phyloP scores from a whole-genome alignment of 2,329 filamentous ascomycete species.

The Corinectria fuckeliana region DNA sequence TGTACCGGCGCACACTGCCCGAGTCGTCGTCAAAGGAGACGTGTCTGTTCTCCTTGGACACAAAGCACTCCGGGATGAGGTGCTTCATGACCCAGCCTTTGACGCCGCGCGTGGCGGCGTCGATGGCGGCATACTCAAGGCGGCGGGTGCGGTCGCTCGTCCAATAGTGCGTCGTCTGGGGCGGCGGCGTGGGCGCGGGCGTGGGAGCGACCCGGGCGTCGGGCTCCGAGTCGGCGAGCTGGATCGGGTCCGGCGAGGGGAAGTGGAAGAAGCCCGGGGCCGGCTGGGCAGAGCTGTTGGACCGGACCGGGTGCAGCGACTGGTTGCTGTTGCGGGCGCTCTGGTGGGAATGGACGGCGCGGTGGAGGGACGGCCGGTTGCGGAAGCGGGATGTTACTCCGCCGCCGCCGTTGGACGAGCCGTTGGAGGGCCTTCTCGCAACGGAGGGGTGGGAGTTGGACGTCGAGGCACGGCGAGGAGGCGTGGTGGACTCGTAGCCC shows the following conservation, averaged over 20 bases:
- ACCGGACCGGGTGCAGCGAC: slow-evolving; percentile 44
- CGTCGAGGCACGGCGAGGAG: slow-evolving; percentile 47
- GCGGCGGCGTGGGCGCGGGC: slow-evolving; percentile 52
- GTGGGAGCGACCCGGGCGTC: slow-evolving; percentile 27
- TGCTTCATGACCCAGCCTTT: slow-evolving; percentile 65
- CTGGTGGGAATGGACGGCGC: slow-evolving; percentile 47
- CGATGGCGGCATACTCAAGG: slow-evolving; percentile 71
- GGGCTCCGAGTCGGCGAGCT: slow-evolving; percentile 33
- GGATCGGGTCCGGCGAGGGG: slow-evolving; percentile 50
- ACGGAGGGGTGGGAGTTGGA: slow-evolving; percentile 43
- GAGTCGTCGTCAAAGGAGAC: slow-evolving; percentile 67
- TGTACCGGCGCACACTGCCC: slow-evolving; percentile 68
- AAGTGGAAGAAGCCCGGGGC: slow-evolving; percentile 57
- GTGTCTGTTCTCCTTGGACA: slow-evolving; percentile 56
- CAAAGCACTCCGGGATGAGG: slow-evolving; percentile 66
- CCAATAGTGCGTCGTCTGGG: slow-evolving; percentile 70
- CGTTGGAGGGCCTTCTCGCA: slow-evolving; percentile 44
- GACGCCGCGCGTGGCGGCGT: slow-evolving; percentile 65
- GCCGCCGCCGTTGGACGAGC: slow-evolving; percentile 34
- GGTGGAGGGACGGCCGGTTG: slow-evolving; percentile 50
- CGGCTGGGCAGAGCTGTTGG: slow-evolving; percentile 40
- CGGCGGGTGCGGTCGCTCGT: slow-evolving; percentile 68
- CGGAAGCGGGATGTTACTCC: slow-evolving; percentile 41
- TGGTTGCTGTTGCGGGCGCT: slow-evolving; percentile 40
- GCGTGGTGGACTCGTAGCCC: slow-evolving; percentile 60